Evolutionary conservation across 2,329 filamentous ascomycete genomes (phyloP).

Genomic region (Fusarium sp.): DNA sequence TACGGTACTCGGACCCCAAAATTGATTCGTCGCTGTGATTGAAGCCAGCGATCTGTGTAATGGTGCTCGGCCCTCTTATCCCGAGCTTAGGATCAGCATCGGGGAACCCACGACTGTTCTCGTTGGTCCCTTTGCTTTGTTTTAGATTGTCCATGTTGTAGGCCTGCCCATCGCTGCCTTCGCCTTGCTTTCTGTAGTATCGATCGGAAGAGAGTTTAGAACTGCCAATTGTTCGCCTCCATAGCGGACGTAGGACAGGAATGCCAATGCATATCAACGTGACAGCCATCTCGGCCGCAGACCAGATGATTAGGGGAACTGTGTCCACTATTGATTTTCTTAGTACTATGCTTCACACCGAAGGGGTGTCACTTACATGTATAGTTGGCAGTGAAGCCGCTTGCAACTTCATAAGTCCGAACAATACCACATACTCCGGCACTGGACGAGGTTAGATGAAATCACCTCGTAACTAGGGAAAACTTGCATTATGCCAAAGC

Average conservation of each 20-base stretch:
- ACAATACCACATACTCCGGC: slow-evolving; percentile 32
- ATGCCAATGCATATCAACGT: slow-evolving; percentile 54
- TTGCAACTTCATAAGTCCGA: slow-evolving; percentile 27
- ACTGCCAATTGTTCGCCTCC: slow-evolving; percentile 37
- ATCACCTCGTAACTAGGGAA: not conserved
- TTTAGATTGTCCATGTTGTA: slow-evolving; percentile 27
- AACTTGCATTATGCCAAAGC: slow-evolving; percentile 53
- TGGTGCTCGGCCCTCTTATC: slow-evolving; percentile 24
- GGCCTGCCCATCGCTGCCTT: slow-evolving; percentile 19
- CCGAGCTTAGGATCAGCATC: slow-evolving; percentile 18
- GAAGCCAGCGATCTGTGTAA: slow-evolving; percentile 28
- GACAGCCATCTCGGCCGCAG: slow-evolving; percentile 52
- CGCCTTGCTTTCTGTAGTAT: slow-evolving; percentile 31
- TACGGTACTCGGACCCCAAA: slow-evolving; percentile 22
- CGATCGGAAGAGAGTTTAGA: slow-evolving; percentile 22
- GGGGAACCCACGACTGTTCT: slow-evolving; percentile 18
- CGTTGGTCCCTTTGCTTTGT: not conserved
- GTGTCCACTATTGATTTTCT: slow-evolving; percentile 45
- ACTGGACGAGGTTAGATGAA: slow-evolving; percentile 3
- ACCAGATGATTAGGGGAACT: slow-evolving; percentile 52
- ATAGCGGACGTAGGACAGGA: slow-evolving; percentile 53
- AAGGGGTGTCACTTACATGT: slow-evolving; percentile 2
- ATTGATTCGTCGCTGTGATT: slow-evolving; percentile 31
- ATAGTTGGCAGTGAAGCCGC: slow-evolving; percentile 29
- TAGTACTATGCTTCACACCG: not conserved